phyloP scores from a whole-genome alignment of 2,329 filamentous ascomycete genomes.

The Penicillium sp. region DNA sequence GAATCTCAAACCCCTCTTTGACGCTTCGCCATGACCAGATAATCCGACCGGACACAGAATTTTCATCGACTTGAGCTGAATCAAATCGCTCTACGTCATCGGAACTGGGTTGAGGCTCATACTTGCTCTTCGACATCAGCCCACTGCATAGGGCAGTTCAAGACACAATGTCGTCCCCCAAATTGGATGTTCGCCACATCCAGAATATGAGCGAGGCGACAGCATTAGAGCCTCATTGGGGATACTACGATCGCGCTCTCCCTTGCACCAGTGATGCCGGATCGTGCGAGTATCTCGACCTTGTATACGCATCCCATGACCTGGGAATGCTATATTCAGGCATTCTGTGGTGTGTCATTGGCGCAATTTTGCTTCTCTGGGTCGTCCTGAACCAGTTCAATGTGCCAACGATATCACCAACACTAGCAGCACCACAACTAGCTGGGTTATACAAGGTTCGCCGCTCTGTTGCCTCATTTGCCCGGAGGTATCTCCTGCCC shows the following conservation, averaged over 20 bases:
- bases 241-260: constrained; percentile 52
- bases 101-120: background rate
- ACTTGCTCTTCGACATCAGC: background rate
- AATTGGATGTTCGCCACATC: constrained; percentile 39
- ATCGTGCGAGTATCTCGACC: constrained; percentile 58
- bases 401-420: constrained; percentile 6
- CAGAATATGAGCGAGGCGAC: constrained; percentile 46
- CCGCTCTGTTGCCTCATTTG: constrained; percentile 29
- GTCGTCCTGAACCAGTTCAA: constrained; percentile 25
- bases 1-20: background rate
- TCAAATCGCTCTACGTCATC: background rate
- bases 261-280: constrained; percentile 59
- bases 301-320: constrained; percentile 55
- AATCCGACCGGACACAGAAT: background rate
- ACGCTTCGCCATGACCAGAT: background rate
- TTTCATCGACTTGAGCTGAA: background rate
- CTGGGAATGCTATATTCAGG: constrained; percentile 55
- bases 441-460: constrained; percentile 11
- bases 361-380: constrained; percentile 49
- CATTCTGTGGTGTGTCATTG: constrained; percentile 57
- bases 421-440: background rate
- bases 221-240: constrained; percentile 53
- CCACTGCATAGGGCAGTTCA: background rate
- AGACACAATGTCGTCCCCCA: constrained; percentile 11
- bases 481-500: constrained; percentile 58